Base-by-base conservation (phyloP, 139 green algal genomes). In the Ostreobium quekettii region DNA sequence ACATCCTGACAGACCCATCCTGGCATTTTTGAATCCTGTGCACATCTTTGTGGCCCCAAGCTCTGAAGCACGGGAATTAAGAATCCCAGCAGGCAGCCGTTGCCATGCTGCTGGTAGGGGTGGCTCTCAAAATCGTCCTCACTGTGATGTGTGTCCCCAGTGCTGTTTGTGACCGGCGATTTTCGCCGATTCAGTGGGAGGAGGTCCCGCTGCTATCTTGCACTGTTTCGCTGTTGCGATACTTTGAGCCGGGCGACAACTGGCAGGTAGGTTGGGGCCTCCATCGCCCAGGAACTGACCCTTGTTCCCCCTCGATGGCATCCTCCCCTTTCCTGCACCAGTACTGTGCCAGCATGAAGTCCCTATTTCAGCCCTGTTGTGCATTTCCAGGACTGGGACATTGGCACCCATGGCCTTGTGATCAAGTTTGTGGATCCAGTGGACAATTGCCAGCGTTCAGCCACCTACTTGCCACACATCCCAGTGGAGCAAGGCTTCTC, bases 391-490 rank as follows among this genome's bases (percentile, higher is more conserved):
- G 67, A 36, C 29, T 48, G 37, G 74, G 39, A 70, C 36, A 56
- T 76, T 22, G 79, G 73, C 2, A 2, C 38, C 24, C 81, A 89
- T 35, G 83, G 86, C n/a, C 42, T 92, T 1, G 84, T 85, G 30
- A 86, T 94, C 24, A 70, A 86, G 30, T 93, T 95, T 59, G 47
- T 29, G 2, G 81, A 92, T 38, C 86, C 86, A 1, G 61, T 70
- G 5, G 72, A 72, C 5, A 29, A 64, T 1, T 70, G 57, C 60
- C 71, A 71, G 8, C 81, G 85, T 24, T 86, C 64, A 2, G 88
- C 88, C n/a, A 95, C 88, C 1, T 95, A 91, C 46, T 73, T 95
- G 47, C 88, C 88, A 8, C 84, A 95, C 56, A 81, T 93, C 39
- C 77, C 85, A 3, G 47, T 39, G 4, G 78, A 90, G 29, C 81